A percentile compares a stretch with the other conserved stretches of the same genome.
These are phyloP conservation scores for Exophiala phaeomuriformis DNA, from an alignment of 2,329 filamentous ascomycete species.

Conservation along the genomic window DNA sequence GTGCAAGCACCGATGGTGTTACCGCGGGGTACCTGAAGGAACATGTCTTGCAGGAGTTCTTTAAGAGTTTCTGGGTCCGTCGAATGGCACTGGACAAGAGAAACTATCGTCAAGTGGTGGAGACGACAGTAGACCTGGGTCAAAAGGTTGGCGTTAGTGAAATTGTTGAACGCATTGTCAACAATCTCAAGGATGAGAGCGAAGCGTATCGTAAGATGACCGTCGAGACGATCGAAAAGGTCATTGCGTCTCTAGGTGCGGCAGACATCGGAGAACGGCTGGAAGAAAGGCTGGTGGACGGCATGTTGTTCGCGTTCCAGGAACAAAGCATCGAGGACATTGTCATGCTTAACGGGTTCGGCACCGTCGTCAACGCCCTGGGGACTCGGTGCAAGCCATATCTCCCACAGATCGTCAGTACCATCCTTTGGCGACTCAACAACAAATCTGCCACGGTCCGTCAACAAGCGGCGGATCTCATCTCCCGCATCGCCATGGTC, in stretches of 20 bases:
- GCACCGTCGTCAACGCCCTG: slow-evolving; percentile 91
- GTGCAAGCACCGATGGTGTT: slow-evolving; percentile 87
- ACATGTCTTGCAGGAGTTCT: slow-evolving; percentile 89
- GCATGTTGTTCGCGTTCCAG: slow-evolving; percentile 92
- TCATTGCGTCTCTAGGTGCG: slow-evolving; percentile 84
- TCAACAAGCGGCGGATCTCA: slow-evolving; percentile 92
- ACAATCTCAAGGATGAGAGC: slow-evolving; percentile 95
- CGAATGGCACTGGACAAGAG: slow-evolving; percentile 95
- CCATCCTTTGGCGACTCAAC: slow-evolving; percentile 92
- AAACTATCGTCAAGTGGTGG: slow-evolving; percentile 95
- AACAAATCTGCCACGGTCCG: slow-evolving; percentile 96
- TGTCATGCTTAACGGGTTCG: slow-evolving; percentile 94
- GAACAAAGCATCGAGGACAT: slow-evolving; percentile 96
- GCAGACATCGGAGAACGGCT: slow-evolving; percentile 88
- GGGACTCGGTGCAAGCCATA: slow-evolving; percentile 93
- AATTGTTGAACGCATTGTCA: slow-evolving; percentile 86
- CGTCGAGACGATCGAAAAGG: slow-evolving; percentile 93
- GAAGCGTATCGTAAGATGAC: slow-evolving; percentile 99
- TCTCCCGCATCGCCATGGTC: slow-evolving; percentile 94
- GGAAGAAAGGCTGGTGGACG: slow-evolving; percentile 89
- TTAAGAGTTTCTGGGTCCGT: slow-evolving; percentile 97
- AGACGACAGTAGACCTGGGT: slow-evolving; percentile 93
- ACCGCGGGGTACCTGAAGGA: slow-evolving; percentile 93
- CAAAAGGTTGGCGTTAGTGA: slow-evolving; percentile 97
- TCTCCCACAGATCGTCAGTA: slow-evolving; percentile 91